Conservation (phyloP, 768 basidiomycete genomes). For the Auriscalpium vulgare region DNA sequence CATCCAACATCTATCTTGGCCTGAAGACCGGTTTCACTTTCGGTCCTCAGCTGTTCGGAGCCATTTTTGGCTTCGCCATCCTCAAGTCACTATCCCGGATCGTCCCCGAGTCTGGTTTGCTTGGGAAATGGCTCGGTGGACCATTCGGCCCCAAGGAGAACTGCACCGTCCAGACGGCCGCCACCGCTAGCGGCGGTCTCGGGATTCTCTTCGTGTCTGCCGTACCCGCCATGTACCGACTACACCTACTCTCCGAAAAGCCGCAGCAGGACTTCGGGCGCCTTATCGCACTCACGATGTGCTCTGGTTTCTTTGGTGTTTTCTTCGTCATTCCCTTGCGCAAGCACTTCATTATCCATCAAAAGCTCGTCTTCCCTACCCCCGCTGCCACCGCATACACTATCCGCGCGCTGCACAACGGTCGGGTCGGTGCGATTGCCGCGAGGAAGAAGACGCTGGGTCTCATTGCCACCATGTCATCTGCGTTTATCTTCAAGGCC, state of each 20-base stretch:
- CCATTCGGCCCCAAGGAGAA: constrained; percentile 62
- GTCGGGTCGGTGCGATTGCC: constrained; percentile 37
- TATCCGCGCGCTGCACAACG: constrained; percentile 52
- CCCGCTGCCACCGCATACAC: constrained; percentile 61
- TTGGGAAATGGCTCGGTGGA: constrained; percentile 42
- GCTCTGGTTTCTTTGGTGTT: constrained; percentile 52
- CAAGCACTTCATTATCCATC: constrained; percentile 54
- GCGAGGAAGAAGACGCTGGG: constrained; percentile 51
- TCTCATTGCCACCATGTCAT: constrained; percentile 38
- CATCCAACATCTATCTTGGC: constrained; percentile 61
- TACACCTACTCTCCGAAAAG: constrained; percentile 35
- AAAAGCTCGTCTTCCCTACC: constrained; percentile 57
- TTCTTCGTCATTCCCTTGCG: constrained; percentile 61
- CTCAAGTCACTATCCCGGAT: constrained; percentile 46
- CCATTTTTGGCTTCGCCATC: constrained; percentile 55
- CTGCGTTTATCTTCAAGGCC: constrained; percentile 45
- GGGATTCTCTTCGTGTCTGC: constrained; percentile 55
- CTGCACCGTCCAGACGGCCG: constrained; percentile 53
- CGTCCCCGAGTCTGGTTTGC: constrained; percentile 36
- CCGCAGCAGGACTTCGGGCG: constrained; percentile 47
- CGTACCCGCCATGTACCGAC: constrained; percentile 53
- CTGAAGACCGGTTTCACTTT: constrained; percentile 64
- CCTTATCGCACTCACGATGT: constrained; percentile 46
- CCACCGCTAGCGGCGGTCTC: constrained; percentile 49
- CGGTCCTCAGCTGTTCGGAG: constrained; percentile 38